Base-by-base conservation (phyloP, 1,284 basidiomycete species). In the Athelia sp. region DNA sequence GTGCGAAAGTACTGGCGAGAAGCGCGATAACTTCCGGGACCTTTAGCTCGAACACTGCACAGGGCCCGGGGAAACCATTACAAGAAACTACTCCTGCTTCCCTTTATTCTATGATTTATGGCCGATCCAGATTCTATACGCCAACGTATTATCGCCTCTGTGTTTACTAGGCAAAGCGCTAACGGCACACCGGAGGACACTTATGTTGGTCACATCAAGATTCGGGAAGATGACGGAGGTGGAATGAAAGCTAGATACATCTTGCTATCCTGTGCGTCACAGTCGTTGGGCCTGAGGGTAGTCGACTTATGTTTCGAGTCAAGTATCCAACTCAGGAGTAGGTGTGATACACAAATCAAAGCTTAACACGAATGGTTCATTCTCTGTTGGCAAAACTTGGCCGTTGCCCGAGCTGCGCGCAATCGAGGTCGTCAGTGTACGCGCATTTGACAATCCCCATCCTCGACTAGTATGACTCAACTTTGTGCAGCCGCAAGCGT, bases 341-440 rank as follows among this genome's bases (percentile, higher is more conserved):
- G 89, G 86, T 8, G 84, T 87, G 61, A 76, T 98, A 21, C 93
- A 99, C 78, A 99, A 99, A 69, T 93, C 94, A 6, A 98, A 98
- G 69, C 71, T 93, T 52, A 99, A 99, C 65, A 85, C 87, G 34
- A 99, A 98, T 62, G 90, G 91, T 34, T 84, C 90, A 0, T 99
- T 97, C 71, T 98, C 94, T 18, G 92, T 98, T 49, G 97, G 97
- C 19, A 99, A 99, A 74, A 94, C 95, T 9, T 99, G 97, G 97
- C 81, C 78, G 54, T 68, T 98, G 38, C 70, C 82, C 44, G 93
- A 96, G 63, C 76, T 99, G 55, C 78, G 87, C 49, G 83, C 73
- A 29, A 66, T 99, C 43, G 86, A 94, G 56, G 85, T 95, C 40
- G 57, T 82, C 31, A 78, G 76, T 59, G 93, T 93, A 43, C 45